Evolutionary conservation across 768 basidiomycete genomes (phyloP).

Genomic region (Cystoderma amianthinum): DNA sequence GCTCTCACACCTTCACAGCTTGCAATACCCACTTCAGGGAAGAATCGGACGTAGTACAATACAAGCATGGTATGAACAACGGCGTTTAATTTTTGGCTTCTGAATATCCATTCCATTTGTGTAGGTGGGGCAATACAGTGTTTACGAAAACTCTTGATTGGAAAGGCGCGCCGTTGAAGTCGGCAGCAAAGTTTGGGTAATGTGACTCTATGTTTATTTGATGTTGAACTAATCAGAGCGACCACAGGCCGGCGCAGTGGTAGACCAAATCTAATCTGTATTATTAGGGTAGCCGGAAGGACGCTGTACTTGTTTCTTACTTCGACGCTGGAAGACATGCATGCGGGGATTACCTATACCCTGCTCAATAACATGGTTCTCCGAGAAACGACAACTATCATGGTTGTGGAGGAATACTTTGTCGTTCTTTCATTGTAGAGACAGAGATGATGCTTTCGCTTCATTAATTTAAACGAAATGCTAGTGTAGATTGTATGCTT

Average conservation of each 20-base stretch:
- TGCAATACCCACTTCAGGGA: constrained; percentile 39
- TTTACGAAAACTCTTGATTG: constrained; percentile 28
- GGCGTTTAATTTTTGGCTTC: background rate
- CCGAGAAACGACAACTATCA: too few relatives aligned
- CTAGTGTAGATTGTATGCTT: too few relatives aligned
- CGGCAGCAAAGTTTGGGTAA: constrained; percentile 29
- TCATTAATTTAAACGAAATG: too few relatives aligned
- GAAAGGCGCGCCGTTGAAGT: constrained; percentile 15
- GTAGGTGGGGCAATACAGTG: constrained; percentile 33
- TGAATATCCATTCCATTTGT: background rate
- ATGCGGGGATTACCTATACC: too few relatives aligned
- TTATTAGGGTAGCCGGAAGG: background rate
- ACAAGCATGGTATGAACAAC: constrained; percentile 22
- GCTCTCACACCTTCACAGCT: constrained; percentile 13
- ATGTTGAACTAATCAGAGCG: background rate
- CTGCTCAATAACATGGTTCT: too few relatives aligned
- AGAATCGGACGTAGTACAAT: constrained; percentile 27
- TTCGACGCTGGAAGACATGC: too few relatives aligned
- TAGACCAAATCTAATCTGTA: background rate
- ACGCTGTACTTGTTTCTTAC: too few relatives aligned
- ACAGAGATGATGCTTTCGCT: too few relatives aligned
- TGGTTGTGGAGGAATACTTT: too few relatives aligned
- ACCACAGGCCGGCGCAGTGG: background rate
- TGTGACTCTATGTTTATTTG: background rate
- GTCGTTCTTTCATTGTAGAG: too few relatives aligned